Base-by-base conservation (phyloP, 371 early-diverging fungal genomes). In the Syncephalastrum racemosum region DNA sequence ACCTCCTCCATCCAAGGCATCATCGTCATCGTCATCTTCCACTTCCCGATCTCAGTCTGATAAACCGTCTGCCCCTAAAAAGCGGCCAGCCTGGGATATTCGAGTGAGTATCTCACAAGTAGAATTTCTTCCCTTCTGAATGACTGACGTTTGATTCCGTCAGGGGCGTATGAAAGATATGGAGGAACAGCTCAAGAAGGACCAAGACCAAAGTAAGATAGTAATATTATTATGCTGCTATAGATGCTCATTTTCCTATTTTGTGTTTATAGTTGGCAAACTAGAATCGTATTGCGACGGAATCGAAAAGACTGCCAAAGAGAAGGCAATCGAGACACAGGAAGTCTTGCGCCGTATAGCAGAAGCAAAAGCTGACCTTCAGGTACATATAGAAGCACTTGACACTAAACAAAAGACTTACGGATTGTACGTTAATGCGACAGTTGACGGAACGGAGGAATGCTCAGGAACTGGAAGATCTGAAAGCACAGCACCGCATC, bases 11-110 rank as follows among this genome's bases (percentile, higher is more conserved):
- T 31, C 46, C 6, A 18, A 18, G 22, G 3, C 44, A 42, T 16
- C 16, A 6, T 45, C 16, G 23, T 46, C 41, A 42, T 16, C 27
- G 27, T 39, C 45, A 16, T 31, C 36, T 8, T 31, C 36, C 10
- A 31, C 36, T 31, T 31, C 36, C 10, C 36, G 36, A 31, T 31
- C 36, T 31, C 36, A 31, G 36, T 31, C 36, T 5, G 36, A 31
- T 2, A 31, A 31, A 31, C 36, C 36, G 6, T 31, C 36, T 31
- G 36, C 45, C 8, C 22, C 64, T 12, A 71, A 71, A 42, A 62
- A 70, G 52, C 62, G 70, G 47, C 68, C 72, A 13, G 46, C 66
- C n/a, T 75, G 76, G 76, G 72, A 75, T 58, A 58, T 71, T 31
- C 56, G 76, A 49, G 76, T 75, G 2, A 23, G 49, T 8, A 36